These are phyloP conservation scores for Barbatosphaeria neglecta DNA, from an alignment of 495 filamentous ascomycete species.

Conservation along the genomic window DNA sequence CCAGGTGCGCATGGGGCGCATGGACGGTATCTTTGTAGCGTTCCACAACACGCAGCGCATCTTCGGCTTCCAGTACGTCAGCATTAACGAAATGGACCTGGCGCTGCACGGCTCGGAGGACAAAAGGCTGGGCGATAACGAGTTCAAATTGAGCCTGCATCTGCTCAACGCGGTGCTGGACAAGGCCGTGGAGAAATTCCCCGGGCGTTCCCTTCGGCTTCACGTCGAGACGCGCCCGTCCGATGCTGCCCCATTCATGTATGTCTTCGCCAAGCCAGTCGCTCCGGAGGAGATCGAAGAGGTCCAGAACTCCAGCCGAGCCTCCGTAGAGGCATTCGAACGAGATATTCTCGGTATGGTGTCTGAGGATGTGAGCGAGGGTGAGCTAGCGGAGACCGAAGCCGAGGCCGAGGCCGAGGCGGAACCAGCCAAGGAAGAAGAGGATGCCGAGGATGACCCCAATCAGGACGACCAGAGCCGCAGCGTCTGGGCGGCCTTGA, in stretches of 20 bases:
- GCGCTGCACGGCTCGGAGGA: slow-evolving; percentile 64
- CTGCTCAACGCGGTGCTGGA: slow-evolving; percentile 70
- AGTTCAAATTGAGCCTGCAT: slow-evolving; percentile 70
- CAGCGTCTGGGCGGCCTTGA: slow-evolving; percentile 40
- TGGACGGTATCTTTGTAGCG: slow-evolving; percentile 98
- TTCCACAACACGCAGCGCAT: slow-evolving; percentile 92
- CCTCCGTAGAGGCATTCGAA: slow-evolving; percentile 57
- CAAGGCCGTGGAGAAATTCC: slow-evolving; percentile 58
- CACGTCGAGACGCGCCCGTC: slow-evolving; percentile 72
- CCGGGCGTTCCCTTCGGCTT: slow-evolving; percentile 64
- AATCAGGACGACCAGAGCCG: slow-evolving; percentile 13
- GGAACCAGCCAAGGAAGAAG: slow-evolving; percentile 8
- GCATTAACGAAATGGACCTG: slow-evolving; percentile 73
- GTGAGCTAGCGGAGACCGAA: slow-evolving; percentile 2
- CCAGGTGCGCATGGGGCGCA: slow-evolving; percentile 89
- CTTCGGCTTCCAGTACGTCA: slow-evolving; percentile 95
- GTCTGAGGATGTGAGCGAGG: slow-evolving; percentile 12
- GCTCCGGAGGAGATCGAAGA: slow-evolving; percentile 54
- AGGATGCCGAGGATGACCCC: slow-evolving; percentile 12
- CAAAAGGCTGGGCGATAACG: slow-evolving; percentile 61
- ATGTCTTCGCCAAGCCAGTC: slow-evolving; percentile 80
- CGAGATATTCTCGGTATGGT: slow-evolving; percentile 42
- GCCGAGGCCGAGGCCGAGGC: not conserved
- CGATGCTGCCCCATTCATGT: slow-evolving; percentile 53
- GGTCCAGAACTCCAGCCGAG: slow-evolving; percentile 57